These are phyloP conservation scores for Diddensiella caesifluorescens DNA, from an alignment of 805 yeast species.

Conservation along the genomic window DNA sequence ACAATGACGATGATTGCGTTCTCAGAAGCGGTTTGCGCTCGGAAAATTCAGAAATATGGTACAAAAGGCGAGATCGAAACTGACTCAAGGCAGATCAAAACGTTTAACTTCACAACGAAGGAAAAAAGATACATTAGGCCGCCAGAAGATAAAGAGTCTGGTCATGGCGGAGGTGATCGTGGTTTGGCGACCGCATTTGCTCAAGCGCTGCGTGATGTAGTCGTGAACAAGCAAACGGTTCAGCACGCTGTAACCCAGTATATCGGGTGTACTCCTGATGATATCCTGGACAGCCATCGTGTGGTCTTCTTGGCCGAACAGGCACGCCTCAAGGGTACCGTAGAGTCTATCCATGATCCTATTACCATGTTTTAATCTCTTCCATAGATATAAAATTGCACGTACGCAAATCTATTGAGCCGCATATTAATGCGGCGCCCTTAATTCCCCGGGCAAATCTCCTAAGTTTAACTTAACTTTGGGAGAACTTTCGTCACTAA, in stretches of 20 bases:
- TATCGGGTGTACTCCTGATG: slow-evolving; percentile 25
- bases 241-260: slow-evolving; percentile 19
- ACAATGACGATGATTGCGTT: slow-evolving; percentile 28
- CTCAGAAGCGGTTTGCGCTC: slow-evolving; percentile 22
- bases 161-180: slow-evolving; percentile 28
- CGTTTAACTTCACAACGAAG: slow-evolving; percentile 22
- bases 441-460: too few species aligned
- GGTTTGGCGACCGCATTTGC: slow-evolving; percentile 27
- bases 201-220: slow-evolving; percentile 18
- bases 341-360: slow-evolving; percentile 2
- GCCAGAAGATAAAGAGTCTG: slow-evolving; percentile 20
- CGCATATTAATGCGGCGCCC: too few species aligned
- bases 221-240: slow-evolving; percentile 13
- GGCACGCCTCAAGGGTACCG: slow-evolving; percentile 16
- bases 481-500: too few species aligned
- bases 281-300: slow-evolving; percentile 21
- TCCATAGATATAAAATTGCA: too few species aligned
- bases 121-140: slow-evolving; percentile 12
- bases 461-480: too few species aligned
- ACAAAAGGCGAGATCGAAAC: slow-evolving; percentile 24
- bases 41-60: slow-evolving; percentile 24
- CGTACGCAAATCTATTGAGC: too few species aligned
- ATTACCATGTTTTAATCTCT: too few species aligned
- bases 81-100: slow-evolving; percentile 21
- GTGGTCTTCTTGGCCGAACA: slow-evolving; percentile 27